Conservation (phyloP, 2,329 filamentous ascomycete species). For the Stylonectria norvegica region DNA sequence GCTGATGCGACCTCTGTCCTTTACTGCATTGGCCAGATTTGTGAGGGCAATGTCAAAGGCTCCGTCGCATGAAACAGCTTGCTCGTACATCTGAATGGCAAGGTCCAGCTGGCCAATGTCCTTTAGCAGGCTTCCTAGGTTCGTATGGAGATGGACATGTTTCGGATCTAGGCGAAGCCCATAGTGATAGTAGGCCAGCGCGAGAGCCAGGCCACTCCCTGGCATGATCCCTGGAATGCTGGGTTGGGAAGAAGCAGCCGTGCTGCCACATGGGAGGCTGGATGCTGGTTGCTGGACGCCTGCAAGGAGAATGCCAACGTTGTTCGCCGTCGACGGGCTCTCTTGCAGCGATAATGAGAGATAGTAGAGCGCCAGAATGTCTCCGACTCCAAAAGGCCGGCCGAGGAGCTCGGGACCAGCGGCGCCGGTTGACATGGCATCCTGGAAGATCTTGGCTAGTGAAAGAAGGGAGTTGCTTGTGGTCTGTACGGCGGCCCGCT, state of each 20-base stretch:
- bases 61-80: constrained; percentile 87
- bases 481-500: constrained; percentile 80
- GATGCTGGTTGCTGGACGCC: constrained; percentile 71
- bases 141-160: constrained; percentile 95
- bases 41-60: constrained; percentile 95
- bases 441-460: constrained; percentile 95
- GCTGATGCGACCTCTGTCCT: constrained; percentile 87
- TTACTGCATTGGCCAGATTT: constrained; percentile 95
- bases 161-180: constrained; percentile 80
- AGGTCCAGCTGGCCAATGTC: constrained; percentile 90
- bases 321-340: constrained; percentile 96
- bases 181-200: constrained; percentile 93
- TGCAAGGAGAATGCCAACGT: constrained; percentile 94
- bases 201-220: constrained; percentile 83
- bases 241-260: constrained; percentile 20
- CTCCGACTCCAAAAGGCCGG: constrained; percentile 73
- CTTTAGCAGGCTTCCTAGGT: constrained; percentile 90
- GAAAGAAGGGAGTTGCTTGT: constrained; percentile 95
- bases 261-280: constrained; percentile 23
- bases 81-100: constrained; percentile 96
- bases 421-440: constrained; percentile 78
- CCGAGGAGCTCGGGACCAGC: constrained; percentile 52
- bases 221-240: constrained; percentile 74
- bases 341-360: constrained; percentile 90
- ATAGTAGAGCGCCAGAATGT: constrained; percentile 94